Evolutionary conservation across 179 eudicot genomes (phyloP).

Genomic region (Spinacia oleracea): DNA sequence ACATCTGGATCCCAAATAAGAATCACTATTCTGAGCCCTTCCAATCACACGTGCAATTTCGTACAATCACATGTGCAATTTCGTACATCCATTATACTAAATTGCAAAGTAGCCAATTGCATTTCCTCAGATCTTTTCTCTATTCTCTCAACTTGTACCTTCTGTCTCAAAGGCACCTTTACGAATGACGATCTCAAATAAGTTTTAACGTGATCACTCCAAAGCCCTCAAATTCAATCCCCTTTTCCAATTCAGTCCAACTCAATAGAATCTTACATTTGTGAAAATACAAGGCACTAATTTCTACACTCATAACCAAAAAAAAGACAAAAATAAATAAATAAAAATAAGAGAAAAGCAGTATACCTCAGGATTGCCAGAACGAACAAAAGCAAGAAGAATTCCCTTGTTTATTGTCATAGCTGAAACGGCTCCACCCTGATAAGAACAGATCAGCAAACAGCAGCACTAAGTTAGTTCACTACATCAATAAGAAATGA

Average conservation of each 20-base stretch:
- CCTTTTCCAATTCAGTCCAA: neutral
- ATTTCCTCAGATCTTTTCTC: conserved; percentile 6
- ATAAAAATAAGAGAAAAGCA: conserved; percentile 18
- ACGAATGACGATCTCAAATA: neutral
- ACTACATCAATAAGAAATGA: conserved; percentile 17
- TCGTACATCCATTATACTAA: neutral
- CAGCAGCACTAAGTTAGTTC: neutral
- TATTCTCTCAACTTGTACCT: neutral
- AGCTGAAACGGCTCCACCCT: conserved; percentile 98
- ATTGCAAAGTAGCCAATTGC: neutral
- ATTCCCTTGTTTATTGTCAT: conserved; percentile 94
- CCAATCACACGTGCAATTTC: neutral
- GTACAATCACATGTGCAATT: neutral
- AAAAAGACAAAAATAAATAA: too few species aligned
- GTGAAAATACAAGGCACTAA: neutral
- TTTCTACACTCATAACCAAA: too few species aligned
- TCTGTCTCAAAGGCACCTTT: neutral
- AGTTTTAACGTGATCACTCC: neutral
- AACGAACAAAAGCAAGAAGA: conserved; percentile 93
- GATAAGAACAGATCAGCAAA: conserved; percentile 26
- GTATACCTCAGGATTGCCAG: conserved; percentile 73
- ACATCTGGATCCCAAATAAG: neutral
- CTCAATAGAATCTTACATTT: neutral
- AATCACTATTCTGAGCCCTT: neutral
- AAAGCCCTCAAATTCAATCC: neutral